phyloP scores from a whole-genome alignment of 805 yeast species.

The Ogataea henricii region DNA sequence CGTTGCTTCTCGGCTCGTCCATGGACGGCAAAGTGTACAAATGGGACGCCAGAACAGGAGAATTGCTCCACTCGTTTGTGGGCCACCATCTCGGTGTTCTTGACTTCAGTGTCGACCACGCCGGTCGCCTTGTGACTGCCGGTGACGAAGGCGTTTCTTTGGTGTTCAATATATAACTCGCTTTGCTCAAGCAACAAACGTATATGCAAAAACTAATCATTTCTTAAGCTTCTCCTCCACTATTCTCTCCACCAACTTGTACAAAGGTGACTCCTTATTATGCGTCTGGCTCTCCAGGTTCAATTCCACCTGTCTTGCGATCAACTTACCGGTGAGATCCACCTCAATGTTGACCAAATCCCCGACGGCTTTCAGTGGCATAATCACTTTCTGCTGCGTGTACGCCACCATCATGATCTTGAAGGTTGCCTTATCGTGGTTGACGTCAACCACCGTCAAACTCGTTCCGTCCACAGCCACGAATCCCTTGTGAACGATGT shows the following conservation, averaged over 20 bases:
- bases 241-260: constrained; percentile 47
- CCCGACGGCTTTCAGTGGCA: constrained; percentile 66
- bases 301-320: constrained; percentile 78
- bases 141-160: constrained; percentile 96
- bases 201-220: no score
- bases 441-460: constrained; percentile 80
- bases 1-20: constrained; percentile 65
- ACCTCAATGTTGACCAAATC: constrained; percentile 87
- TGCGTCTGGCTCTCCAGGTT: constrained; percentile 56
- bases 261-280: constrained; percentile 51
- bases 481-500: constrained; percentile 94
- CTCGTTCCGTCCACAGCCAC: constrained; percentile 93
- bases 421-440: constrained; percentile 57
- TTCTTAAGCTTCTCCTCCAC: constrained; percentile 44
- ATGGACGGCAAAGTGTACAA: constrained; percentile 85
- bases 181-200: no score
- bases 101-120: constrained; percentile 71
- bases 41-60: constrained; percentile 89
- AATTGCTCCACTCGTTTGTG: constrained; percentile 70
- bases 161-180: constrained; percentile 47
- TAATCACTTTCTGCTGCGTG: constrained; percentile 78
- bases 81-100: constrained; percentile 96
- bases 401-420: constrained; percentile 90
- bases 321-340: constrained; percentile 88
- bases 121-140: constrained; percentile 81